phyloP scores from a whole-genome alignment of 345 rosid species.

The Bruguiera gymnorhiza region DNA sequence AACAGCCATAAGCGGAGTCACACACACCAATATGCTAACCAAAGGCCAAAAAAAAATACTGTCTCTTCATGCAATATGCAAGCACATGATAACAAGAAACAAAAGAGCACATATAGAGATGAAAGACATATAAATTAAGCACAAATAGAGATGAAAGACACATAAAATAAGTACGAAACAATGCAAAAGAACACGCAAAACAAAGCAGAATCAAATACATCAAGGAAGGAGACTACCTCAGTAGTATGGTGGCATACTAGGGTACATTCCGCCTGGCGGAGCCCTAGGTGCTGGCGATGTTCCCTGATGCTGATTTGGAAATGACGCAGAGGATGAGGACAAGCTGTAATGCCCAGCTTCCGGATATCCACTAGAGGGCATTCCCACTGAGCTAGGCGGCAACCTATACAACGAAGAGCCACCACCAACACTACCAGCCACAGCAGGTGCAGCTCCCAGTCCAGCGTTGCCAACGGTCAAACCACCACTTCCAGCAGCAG shows the following conservation, averaged over 20 bases:
- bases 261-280: conserved; percentile 69
- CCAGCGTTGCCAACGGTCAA: conserved; percentile 21
- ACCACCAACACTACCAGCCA: conserved; percentile 12
- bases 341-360: conserved; percentile 51
- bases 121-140: too few species aligned
- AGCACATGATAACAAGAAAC: too few species aligned
- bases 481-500: conserved; percentile 11
- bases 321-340: conserved; percentile 45
- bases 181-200: not conserved
- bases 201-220: not conserved
- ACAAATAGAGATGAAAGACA: too few species aligned
- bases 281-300: conserved; percentile 67
- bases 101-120: too few species aligned
- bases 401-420: conserved; percentile 57
- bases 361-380: conserved; percentile 66
- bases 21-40: too few species aligned
- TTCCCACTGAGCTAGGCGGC: conserved; percentile 50
- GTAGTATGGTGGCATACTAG: conserved; percentile 64
- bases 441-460: conserved; percentile 19
- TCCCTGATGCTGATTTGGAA: conserved; percentile 64
- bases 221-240: conserved; percentile 44
- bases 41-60: too few species aligned
- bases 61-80: too few species aligned
- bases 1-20: too few species aligned
- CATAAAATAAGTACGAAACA: too few species aligned